Evolutionary conservation across 2,329 filamentous ascomycete species (phyloP).

Genomic region (Phialophora macrospora): DNA sequence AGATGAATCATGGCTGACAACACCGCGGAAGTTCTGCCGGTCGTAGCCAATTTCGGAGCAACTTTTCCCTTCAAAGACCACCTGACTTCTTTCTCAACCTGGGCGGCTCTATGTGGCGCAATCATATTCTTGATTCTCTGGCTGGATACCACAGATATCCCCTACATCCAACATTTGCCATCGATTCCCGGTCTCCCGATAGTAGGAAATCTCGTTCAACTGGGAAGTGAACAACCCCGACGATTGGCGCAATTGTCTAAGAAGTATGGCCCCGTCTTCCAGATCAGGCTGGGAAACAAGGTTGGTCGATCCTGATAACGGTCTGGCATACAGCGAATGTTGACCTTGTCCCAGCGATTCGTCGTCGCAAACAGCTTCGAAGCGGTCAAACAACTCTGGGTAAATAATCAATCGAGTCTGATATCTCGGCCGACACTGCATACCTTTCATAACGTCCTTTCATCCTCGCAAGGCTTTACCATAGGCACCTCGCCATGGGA

Average conservation of each 20-base stretch:
- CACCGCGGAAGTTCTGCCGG: no score
- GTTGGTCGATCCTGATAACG: background rate
- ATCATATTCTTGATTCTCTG: no score
- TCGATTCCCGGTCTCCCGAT: slow-evolving; percentile 66
- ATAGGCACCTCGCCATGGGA: slow-evolving; percentile 86
- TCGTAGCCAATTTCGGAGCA: no score
- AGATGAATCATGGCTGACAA: no score
- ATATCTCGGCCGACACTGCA: slow-evolving; percentile 78
- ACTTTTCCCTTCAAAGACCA: no score
- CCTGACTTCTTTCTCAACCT: no score
- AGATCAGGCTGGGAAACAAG: slow-evolving; percentile 48
- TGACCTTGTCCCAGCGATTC: slow-evolving; percentile 58
- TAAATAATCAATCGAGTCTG: slow-evolving; percentile 75
- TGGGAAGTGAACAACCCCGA: slow-evolving; percentile 62
- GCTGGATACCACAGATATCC: slow-evolving; percentile 54
- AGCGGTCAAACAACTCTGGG: slow-evolving; percentile 72
- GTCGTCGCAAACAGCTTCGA: slow-evolving; percentile 80
- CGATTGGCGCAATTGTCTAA: slow-evolving; percentile 61
- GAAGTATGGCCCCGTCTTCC: slow-evolving; percentile 68
- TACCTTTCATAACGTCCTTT: slow-evolving; percentile 80
- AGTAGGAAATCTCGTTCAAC: slow-evolving; percentile 66
- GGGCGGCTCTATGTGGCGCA: no score
- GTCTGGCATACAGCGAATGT: background rate
- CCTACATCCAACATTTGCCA: slow-evolving; percentile 65
- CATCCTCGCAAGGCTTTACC: slow-evolving; percentile 75